A percentile compares a stretch with the other conserved stretches of the same genome.
Evolutionary conservation across 441 rosid genomes (phyloP).

Genomic region (Arabidopsis hybrid): DNA sequence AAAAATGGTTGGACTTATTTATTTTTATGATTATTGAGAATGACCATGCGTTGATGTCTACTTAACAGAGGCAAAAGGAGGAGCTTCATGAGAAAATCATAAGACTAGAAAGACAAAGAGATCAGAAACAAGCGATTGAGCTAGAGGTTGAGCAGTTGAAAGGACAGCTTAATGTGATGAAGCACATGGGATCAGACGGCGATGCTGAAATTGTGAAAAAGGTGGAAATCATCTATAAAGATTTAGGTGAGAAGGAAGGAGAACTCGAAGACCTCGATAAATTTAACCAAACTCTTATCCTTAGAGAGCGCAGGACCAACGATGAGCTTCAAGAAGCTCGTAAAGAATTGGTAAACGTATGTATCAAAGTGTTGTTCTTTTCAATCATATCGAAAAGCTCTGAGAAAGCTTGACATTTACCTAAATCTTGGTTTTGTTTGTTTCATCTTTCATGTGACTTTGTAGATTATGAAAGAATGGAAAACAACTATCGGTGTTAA

Average conservation of each 20-base stretch:
- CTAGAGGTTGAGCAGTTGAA: constrained; percentile 78
- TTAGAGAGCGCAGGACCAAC: constrained; percentile 81
- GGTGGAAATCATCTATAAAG: constrained; percentile 59
- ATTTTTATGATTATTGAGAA: constrained; percentile 13
- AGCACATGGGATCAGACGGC: constrained; percentile 74
- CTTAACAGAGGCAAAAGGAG: constrained; percentile 79
- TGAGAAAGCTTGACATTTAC: neutral
- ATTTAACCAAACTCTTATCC: constrained; percentile 75
- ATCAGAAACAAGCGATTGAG: constrained; percentile 82
- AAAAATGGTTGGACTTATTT: constrained; percentile 16
- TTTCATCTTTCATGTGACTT: constrained; percentile 16
- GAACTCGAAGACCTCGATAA: constrained; percentile 72
- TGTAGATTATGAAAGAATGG: constrained; percentile 43
- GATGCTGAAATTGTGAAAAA: constrained; percentile 67
- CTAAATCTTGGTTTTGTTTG: neutral
- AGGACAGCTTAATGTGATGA: constrained; percentile 79
- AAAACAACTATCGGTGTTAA: constrained; percentile 63
- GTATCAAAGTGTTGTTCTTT: constrained; percentile 39
- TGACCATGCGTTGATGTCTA: constrained; percentile 11
- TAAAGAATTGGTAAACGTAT: constrained; percentile 78
- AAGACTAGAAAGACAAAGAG: constrained; percentile 71
- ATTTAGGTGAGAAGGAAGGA: constrained; percentile 73
- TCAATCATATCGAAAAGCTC: neutral
- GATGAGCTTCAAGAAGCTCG: constrained; percentile 95
- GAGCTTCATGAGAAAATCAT: constrained; percentile 74